These are phyloP conservation scores for Pythium angustatum DNA, from an alignment of 352 stramenopile species.

Conservation along the genomic window DNA sequence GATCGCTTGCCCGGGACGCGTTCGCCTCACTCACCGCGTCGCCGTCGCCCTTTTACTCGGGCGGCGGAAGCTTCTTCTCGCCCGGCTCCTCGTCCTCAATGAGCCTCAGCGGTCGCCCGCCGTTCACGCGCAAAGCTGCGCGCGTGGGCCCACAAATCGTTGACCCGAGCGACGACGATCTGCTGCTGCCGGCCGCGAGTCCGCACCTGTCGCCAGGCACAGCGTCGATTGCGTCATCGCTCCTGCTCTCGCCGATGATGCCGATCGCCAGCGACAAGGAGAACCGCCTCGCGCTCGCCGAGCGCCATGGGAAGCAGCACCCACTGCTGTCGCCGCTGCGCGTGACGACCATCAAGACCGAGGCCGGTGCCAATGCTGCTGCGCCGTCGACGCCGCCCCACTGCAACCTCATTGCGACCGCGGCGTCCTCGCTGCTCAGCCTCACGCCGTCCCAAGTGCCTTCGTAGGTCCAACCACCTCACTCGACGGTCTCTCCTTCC, in stretches of 20 bases:
- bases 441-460: slow-evolving; percentile 34
- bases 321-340: slow-evolving; percentile 17
- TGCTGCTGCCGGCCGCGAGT: slow-evolving; percentile 11
- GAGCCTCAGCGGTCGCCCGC: slow-evolving; percentile 16
- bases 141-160: slow-evolving; percentile 33
- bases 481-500: not conserved
- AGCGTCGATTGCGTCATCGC: slow-evolving; percentile 27
- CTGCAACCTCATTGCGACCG: slow-evolving; percentile 30
- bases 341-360: slow-evolving; percentile 21
- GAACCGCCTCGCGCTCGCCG: slow-evolving; percentile 13
- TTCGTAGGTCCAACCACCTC: slow-evolving; percentile 8
- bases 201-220: slow-evolving; percentile 24
- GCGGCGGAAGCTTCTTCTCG: slow-evolving; percentile 19
- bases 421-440: slow-evolving; percentile 36
- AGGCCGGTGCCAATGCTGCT: not conserved
- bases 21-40: slow-evolving; percentile 23
- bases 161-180: slow-evolving; percentile 24
- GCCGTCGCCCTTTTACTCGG: slow-evolving; percentile 26
- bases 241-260: slow-evolving; percentile 26
- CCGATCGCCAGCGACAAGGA: slow-evolving; percentile 20
- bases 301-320: slow-evolving; percentile 6
- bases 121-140: slow-evolving; percentile 18
- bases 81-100: slow-evolving; percentile 16
- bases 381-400: slow-evolving; percentile 19
- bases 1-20: slow-evolving; percentile 13